Evolutionary conservation across 2,329 filamentous ascomycete species (phyloP), one percentile per base, ranked within the genome.

Genomic region (Tolypocladium tundrense): DNA sequence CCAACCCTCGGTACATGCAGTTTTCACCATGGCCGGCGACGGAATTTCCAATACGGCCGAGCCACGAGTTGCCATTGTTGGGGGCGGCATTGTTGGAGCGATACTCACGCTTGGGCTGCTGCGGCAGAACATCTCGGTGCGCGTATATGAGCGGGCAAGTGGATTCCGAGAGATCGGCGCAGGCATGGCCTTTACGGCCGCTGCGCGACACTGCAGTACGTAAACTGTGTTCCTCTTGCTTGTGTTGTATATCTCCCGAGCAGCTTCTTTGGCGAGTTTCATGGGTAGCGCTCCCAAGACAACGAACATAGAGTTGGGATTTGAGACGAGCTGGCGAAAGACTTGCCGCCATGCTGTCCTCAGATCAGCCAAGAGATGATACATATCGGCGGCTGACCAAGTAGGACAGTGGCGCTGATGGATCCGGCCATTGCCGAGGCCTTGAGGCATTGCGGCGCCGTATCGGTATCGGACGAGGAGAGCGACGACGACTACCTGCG

Each of bases 161-260:
- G 64, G 66, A 1, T 75, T 78, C 56, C 68, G 71, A 2, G 78
- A 80, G 60, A 75, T 77, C 5, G 80, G 80, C 0, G 79, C 79
- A 0, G 80, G 79, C 9, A 77, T 82, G 31, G 79, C 76, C 4
- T 77, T 81, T 62, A 76, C 72, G 8, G 77, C 77, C 19, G 80
- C 79, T 60, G 78, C 51, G 11, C 19, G 33, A 5, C 51, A 35
- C 35, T 53, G 51, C 35, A 53, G 50, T 52, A 33, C 31, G 50
- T 35, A 19, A n/a, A 42, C 11, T 11, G 13, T 14, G 35, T 1
- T 33, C 31, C 7, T 33, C 31, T 5, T 33, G 31, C 7, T 33
- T 33, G 31, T 33, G 31, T 33, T 33, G 31, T 33, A 33, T 33
- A 1, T 37, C 3, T 14, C 35, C 35, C 14, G 3, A 2, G 35